These are phyloP conservation scores for Hypoxylon trugodes DNA, from an alignment of 495 filamentous ascomycete genomes.

Conservation along the genomic window DNA sequence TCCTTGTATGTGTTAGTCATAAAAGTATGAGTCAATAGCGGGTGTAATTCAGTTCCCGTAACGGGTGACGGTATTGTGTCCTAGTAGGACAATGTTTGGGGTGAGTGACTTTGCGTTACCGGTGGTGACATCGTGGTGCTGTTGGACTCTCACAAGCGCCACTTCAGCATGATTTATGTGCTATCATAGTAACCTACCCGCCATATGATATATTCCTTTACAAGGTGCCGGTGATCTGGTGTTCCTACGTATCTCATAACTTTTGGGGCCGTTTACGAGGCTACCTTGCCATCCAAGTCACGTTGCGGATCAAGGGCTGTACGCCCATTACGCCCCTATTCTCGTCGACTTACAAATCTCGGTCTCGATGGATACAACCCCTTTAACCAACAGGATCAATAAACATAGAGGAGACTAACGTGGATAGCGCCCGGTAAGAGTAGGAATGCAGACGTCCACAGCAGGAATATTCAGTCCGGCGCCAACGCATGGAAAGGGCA, in stretches of 20 bases:
- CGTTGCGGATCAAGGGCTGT: not conserved
- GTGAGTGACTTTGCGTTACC: not conserved
- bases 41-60: not conserved
- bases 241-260: not conserved
- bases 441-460: not conserved
- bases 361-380: not conserved
- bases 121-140: not conserved
- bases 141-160: not conserved
- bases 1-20: not conserved
- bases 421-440: not conserved
- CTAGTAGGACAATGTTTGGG: not conserved
- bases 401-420: conserved; percentile 1
- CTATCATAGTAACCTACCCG: no score
- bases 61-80: not conserved
- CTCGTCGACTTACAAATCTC: not conserved
- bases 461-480: not conserved
- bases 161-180: no score
- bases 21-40: not conserved
- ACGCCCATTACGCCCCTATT: not conserved
- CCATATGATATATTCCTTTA: not conserved
- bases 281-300: not conserved
- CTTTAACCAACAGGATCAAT: conserved; percentile 15
- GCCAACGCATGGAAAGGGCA: not conserved
- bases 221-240: not conserved
- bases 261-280: not conserved